Evolutionary conservation across 2,329 filamentous ascomycete species (phyloP).

Genomic region (Didymella pomorum): DNA sequence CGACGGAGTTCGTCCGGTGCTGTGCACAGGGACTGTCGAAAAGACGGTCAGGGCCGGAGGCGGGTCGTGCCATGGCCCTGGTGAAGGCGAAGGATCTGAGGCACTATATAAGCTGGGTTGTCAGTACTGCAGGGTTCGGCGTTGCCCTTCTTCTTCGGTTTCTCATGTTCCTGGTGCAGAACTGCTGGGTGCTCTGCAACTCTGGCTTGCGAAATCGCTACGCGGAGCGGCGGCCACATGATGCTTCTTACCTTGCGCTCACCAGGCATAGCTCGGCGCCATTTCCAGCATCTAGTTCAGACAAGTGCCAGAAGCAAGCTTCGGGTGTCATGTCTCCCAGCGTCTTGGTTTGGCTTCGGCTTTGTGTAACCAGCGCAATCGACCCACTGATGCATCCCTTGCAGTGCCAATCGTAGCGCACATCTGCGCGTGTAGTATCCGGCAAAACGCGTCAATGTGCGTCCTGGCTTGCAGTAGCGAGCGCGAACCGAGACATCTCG

Average conservation of each 20-base stretch:
- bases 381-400: constrained; percentile 7
- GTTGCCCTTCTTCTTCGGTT: too few relatives aligned
- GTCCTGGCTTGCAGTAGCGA: background rate
- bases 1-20: constrained; percentile 8
- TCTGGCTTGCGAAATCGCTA: too few relatives aligned
- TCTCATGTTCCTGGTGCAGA: background rate
- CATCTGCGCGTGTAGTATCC: background rate
- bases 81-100: constrained; percentile 13
- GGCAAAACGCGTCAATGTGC: background rate
- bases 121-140: constrained; percentile 4
- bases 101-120: background rate
- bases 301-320: background rate
- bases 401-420: constrained; percentile 1
- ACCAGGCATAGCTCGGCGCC: background rate
- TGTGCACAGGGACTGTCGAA: constrained; percentile 8
- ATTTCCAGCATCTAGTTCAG: background rate
- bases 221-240: background rate
- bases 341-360: background rate
- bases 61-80: constrained; percentile 16
- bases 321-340: background rate
- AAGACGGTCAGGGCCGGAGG: constrained; percentile 9
- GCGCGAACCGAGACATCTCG: background rate
- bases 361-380: background rate
- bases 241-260: too few relatives aligned
- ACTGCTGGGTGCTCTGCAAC: background rate